Base-by-base conservation (phyloP, 2,329 filamentous ascomycete genomes). In the Fusarium poae region DNA sequence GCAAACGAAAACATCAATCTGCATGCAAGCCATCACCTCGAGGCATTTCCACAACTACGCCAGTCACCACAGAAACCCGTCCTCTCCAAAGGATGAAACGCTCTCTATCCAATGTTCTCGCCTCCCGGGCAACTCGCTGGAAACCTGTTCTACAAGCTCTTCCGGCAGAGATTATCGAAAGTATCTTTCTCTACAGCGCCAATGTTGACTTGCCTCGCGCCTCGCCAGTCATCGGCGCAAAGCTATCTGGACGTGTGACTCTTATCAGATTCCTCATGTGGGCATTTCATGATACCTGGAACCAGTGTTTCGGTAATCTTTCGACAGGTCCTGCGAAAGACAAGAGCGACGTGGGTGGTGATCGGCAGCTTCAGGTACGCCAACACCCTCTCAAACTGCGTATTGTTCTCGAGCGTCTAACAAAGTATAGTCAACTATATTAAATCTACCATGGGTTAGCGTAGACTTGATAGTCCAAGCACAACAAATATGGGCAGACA, bases 101-200 rank as follows among this genome's bases (percentile, higher is more conserved):
- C 25, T 75, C 75, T 1, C 65, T 80, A 11, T 70, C 72, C 12
- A 68, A 71, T n/a, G 75, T 79, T 42, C 67, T 79, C 21, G 72
- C 75, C 23, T 60, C 68, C 11, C 75, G 76, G 43, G 57, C 72
- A 16, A 57, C 66, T 15, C 75, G 74, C 23, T 68, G 56, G 27
- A 74, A 75, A 18, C 53, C 70, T 6, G 72, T 45, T 13, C 69
- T 81, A 23, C 75, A 80, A 50, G 71, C 71, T 30, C 76, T 88
- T 11, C 86, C 86, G 0, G 72, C 82, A 9, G 86, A 88, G 73
- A 77, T 88, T 25, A 79, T 88, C 15, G 84, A 88, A 71, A 78
- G 65, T 32, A 86, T 89, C 48, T 82, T 87, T 56, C 75, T 85
- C 65, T 75, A 83, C 53, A 86, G 85, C 49, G 73, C 77, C 63